Conservation (phyloP, 169 alveolate genomes). For the Cryptosporidium sp. region DNA sequence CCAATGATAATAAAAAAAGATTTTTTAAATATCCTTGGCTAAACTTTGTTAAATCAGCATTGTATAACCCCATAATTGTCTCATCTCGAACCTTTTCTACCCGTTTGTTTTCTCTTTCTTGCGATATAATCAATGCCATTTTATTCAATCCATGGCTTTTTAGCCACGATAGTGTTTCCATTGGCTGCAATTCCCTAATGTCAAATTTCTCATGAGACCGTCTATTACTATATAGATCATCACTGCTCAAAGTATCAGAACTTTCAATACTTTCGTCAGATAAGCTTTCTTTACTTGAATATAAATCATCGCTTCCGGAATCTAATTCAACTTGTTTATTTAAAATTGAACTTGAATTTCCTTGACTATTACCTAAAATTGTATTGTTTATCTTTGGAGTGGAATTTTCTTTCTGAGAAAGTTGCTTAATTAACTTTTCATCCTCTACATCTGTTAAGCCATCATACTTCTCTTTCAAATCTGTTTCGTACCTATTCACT, state of each 20-base stretch:
- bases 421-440: neutral
- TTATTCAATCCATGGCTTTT: conserved; percentile 58
- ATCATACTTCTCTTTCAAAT: conserved; percentile 28
- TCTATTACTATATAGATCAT: neutral
- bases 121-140: conserved; percentile 30
- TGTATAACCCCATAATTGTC: conserved; percentile 14
- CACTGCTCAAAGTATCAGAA: neutral
- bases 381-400: neutral
- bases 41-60: conserved; percentile 2
- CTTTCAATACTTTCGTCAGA: conserved; percentile 43
- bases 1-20: conserved; percentile 38
- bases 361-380: neutral
- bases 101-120: conserved; percentile 21
- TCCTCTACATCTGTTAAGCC: conserved; percentile 49
- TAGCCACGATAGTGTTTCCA: conserved; percentile 69
- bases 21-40: conserved; percentile 33
- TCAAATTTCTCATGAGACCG: neutral
- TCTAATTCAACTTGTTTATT: neutral
- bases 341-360: neutral
- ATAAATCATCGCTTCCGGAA: neutral
- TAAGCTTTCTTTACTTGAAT: conserved; percentile 8
- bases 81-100: conserved; percentile 21
- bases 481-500: neutral
- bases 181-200: conserved; percentile 40
- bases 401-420: conserved; percentile 5